A percentile compares a stretch with the other conserved stretches of the same genome.
phyloP scores from a whole-genome alignment of 2,329 filamentous ascomycete species.

The Ascochyta rabiei region DNA sequence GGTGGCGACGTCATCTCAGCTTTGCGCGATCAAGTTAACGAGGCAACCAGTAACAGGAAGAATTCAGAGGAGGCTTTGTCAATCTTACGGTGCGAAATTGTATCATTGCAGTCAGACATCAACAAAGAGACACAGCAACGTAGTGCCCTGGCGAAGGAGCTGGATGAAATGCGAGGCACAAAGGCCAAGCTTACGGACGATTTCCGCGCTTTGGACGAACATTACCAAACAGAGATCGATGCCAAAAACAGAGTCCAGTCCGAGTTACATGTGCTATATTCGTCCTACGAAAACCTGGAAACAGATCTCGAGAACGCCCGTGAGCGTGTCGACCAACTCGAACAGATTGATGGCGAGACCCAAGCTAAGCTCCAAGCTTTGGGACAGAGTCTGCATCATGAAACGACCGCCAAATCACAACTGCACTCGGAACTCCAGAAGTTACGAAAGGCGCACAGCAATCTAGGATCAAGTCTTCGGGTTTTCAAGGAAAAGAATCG shows the following conservation, averaged over 20 bases:
- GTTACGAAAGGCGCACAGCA: constrained; percentile 13
- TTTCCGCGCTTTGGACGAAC: constrained; percentile 18
- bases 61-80: constrained; percentile 31
- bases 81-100: constrained; percentile 24
- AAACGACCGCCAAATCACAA: constrained; percentile 14
- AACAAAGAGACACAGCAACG: constrained; percentile 22
- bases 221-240: constrained; percentile 19
- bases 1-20: constrained; percentile 28
- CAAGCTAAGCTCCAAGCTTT: constrained; percentile 31
- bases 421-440: constrained; percentile 9
- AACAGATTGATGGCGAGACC: constrained; percentile 24
- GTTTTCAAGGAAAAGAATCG: constrained; percentile 21
- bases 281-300: constrained; percentile 23
- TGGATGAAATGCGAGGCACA: constrained; percentile 24
- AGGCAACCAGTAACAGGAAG: constrained; percentile 27
- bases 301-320: constrained; percentile 29
- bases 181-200: constrained; percentile 32
- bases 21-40: constrained; percentile 33
- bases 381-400: constrained; percentile 11
- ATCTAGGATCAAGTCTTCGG: constrained; percentile 24
- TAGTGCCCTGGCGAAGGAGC: constrained; percentile 25
- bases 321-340: constrained; percentile 26
- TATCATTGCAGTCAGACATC: constrained; percentile 23
- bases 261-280: constrained; percentile 29
- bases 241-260: constrained; percentile 23